phyloP scores from a whole-genome alignment of 2,329 filamentous ascomycete genomes.

The Nothophoma quercina region DNA sequence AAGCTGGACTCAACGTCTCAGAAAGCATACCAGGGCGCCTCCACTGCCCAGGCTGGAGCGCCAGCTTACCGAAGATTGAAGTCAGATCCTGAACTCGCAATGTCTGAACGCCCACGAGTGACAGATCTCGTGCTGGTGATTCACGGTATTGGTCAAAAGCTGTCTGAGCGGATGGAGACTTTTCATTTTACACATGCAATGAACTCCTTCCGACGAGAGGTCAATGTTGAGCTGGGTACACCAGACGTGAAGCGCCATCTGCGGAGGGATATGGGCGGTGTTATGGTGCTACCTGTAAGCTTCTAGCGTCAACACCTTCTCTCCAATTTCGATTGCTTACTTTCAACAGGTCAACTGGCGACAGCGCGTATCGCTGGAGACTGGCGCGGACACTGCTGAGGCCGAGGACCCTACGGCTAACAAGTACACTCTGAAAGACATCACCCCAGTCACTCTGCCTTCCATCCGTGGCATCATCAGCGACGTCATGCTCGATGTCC shows the following conservation, averaged over 20 bases:
- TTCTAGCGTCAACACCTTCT: not conserved
- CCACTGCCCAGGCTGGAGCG: constrained; percentile 54
- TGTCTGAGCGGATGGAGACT: constrained; percentile 92
- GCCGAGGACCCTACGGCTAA: constrained; percentile 66
- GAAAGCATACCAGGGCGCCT: constrained; percentile 56
- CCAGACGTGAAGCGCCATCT: constrained; percentile 78
- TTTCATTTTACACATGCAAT: constrained; percentile 98
- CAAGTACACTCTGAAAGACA: constrained; percentile 78
- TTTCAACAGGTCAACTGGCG: constrained; percentile 80
- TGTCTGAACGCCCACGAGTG: constrained; percentile 71
- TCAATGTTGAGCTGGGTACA: constrained; percentile 83
- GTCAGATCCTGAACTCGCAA: constrained; percentile 67
- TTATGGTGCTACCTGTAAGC: constrained; percentile 83
- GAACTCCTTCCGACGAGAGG: constrained; percentile 83
- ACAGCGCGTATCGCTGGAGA: constrained; percentile 84
- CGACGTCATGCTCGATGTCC: constrained; percentile 98
- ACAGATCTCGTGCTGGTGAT: constrained; percentile 90
- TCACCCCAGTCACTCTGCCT: constrained; percentile 88
- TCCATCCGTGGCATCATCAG: constrained; percentile 91
- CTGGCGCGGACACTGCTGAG: constrained; percentile 62
- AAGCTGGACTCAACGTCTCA: constrained; percentile 51
- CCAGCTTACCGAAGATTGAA: constrained; percentile 50
- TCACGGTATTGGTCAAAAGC: constrained; percentile 95
- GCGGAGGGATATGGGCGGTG: constrained; percentile 79
- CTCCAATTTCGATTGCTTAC: constrained; percentile 17